Evolutionary conservation across 1,284 basidiomycete species (phyloP).

Genomic region (Heterobasidion occidentale): DNA sequence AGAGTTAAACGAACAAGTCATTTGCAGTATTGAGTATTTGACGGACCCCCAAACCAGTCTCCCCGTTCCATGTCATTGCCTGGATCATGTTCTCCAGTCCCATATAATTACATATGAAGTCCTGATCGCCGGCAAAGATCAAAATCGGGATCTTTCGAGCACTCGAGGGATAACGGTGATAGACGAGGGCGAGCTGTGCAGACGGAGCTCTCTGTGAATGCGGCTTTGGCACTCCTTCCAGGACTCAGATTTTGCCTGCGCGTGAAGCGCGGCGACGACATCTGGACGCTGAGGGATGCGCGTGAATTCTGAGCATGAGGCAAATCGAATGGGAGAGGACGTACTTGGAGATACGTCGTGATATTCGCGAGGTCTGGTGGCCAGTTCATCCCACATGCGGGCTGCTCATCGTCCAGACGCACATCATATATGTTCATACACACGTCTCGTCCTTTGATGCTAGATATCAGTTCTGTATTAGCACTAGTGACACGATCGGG

Average conservation of each 20-base stretch:
- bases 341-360: slow-evolving; percentile 73
- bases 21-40: not conserved
- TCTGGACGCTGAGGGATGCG: slow-evolving; percentile 52
- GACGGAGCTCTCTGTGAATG: slow-evolving; percentile 61
- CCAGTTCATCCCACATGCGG: slow-evolving; percentile 99
- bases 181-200: slow-evolving; percentile 56
- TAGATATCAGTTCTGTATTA: slow-evolving; percentile 20
- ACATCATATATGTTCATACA: slow-evolving; percentile 98
- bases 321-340: slow-evolving; percentile 20
- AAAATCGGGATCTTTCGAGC: slow-evolving; percentile 76
- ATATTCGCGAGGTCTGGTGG: slow-evolving; percentile 82
- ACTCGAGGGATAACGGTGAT: slow-evolving; percentile 77
- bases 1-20: not conserved
- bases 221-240: slow-evolving; percentile 86
- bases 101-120: slow-evolving; percentile 93
- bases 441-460: slow-evolving; percentile 58
- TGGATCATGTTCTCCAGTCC: slow-evolving; percentile 86
- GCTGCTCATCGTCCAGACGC: slow-evolving; percentile 74
- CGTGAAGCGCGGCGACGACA: slow-evolving; percentile 82
- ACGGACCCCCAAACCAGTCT: slow-evolving; percentile 76
- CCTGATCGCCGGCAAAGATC: slow-evolving; percentile 93
- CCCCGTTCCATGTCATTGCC: slow-evolving; percentile 79
- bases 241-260: slow-evolving; percentile 64
- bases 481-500: not conserved
- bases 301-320: not conserved